Percentiles rank a stretch among this genome's conserved stretches.
Evolutionary conservation across 495 filamentous ascomycete species (phyloP).

Genomic region (Lasiosphaeris hirsuta): DNA sequence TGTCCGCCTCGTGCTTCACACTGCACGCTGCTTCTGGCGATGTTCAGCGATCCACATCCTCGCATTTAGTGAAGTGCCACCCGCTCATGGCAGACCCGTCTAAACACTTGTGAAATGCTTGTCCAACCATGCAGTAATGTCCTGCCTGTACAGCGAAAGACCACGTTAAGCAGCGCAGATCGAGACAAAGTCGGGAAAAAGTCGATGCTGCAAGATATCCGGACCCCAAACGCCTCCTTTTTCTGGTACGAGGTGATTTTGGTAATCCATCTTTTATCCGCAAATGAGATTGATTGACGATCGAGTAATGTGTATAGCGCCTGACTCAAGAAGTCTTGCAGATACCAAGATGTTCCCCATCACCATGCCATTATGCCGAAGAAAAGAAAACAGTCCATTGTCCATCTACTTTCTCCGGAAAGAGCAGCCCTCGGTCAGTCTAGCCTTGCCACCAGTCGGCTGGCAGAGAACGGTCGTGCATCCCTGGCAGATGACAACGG

Average conservation of each 20-base stretch:
- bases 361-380: slow-evolving; percentile 47
- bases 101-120: slow-evolving; percentile 48
- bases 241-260: slow-evolving; percentile 45
- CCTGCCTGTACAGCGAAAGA: slow-evolving; percentile 38
- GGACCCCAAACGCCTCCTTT: slow-evolving; percentile 65
- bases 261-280: slow-evolving; percentile 77
- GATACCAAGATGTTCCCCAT: slow-evolving; percentile 44
- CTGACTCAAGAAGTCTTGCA: slow-evolving; percentile 49
- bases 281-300: slow-evolving; percentile 46
- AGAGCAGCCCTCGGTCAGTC: slow-evolving; percentile 97
- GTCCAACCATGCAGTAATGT: slow-evolving; percentile 51
- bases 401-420: slow-evolving; percentile 95
- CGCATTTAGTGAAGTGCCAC: slow-evolving; percentile 40
- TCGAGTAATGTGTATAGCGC: slow-evolving; percentile 46
- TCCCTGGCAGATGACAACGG: slow-evolving; percentile 97
- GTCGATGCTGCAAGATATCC: slow-evolving; percentile 78
- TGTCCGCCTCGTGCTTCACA: slow-evolving; percentile 37
- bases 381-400: slow-evolving; percentile 43
- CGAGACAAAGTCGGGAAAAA: slow-evolving; percentile 38
- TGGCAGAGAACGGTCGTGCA: slow-evolving; percentile 98
- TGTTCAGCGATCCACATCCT: slow-evolving; percentile 57
- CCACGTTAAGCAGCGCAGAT: slow-evolving; percentile 31
- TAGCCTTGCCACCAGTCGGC: slow-evolving; percentile 93
- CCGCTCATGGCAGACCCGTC: slow-evolving; percentile 24
- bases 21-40: slow-evolving; percentile 52